Evolutionary conservation across 2,329 filamentous ascomycete genomes (phyloP).

Genomic region (Eurotiales sp.): DNA sequence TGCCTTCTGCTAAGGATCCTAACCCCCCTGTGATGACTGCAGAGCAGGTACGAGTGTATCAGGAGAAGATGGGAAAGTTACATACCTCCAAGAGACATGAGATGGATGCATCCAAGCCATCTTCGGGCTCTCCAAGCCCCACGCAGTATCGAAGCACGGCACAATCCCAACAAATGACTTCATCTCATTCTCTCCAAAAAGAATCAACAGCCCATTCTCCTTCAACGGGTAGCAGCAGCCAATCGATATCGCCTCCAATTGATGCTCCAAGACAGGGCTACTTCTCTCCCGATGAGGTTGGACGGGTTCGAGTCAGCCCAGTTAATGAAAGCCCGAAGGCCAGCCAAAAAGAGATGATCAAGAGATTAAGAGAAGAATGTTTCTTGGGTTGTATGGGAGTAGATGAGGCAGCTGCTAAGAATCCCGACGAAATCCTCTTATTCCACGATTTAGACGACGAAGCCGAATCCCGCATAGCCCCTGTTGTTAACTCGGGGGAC

Average conservation of each 20-base stretch:
- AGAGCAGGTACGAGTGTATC: constrained; percentile 37
- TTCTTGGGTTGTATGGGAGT: constrained; percentile 41
- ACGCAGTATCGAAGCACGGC: constrained; percentile 13
- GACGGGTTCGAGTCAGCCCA: constrained; percentile 33
- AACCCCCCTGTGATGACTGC: constrained; percentile 38
- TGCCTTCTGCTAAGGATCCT: constrained; percentile 41
- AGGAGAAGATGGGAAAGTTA: constrained; percentile 29
- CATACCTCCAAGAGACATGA: constrained; percentile 24
- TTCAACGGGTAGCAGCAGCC: constrained; percentile 2
- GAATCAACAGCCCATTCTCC: not conserved
- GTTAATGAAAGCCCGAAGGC: constrained; percentile 31
- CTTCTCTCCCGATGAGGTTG: constrained; percentile 38
- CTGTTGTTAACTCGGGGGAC: constrained; percentile 19
- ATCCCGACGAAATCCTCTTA: constrained; percentile 35
- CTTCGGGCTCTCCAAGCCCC: constrained; percentile 27
- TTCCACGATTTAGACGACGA: constrained; percentile 29
- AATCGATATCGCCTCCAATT: constrained; percentile 7
- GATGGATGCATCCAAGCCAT: constrained; percentile 13
- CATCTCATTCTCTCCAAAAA: constrained; percentile 5
- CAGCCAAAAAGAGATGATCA: constrained; percentile 21
- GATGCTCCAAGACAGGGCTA: constrained; percentile 22
- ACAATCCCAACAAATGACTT: constrained; percentile 2
- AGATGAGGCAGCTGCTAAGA: constrained; percentile 29
- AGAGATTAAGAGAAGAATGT: constrained; percentile 29
- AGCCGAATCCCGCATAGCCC: constrained; percentile 20